Evolutionary conservation across 768 basidiomycete species (phyloP).

Genomic region (Tricholoma bakamatsutake): DNA sequence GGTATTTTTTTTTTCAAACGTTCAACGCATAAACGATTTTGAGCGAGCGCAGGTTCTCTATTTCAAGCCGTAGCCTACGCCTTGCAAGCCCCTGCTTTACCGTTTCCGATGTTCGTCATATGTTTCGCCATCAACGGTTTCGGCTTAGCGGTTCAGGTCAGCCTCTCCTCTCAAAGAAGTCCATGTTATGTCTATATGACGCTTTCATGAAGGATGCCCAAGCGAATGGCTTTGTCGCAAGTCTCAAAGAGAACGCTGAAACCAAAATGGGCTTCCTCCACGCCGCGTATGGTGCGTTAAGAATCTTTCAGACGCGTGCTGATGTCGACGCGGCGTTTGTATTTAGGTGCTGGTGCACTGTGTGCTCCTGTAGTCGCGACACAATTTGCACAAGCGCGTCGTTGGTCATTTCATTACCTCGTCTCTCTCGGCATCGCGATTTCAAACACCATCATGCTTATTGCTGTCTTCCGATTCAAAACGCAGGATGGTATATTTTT

Average conservation of each 20-base stretch:
- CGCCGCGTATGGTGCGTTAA: conserved; percentile 49
- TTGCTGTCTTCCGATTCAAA: conserved; percentile 60
- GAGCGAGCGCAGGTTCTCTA: conserved; percentile 28
- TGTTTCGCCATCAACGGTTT: conserved; percentile 25
- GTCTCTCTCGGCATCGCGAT: conserved; percentile 62
- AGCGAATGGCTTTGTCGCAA: conserved; percentile 65
- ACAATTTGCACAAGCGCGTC: conserved; percentile 59
- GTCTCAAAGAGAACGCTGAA: conserved; percentile 47
- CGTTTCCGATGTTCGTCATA: conserved; percentile 48
- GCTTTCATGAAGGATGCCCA: conserved; percentile 52
- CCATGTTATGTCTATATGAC: not conserved
- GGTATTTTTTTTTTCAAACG: conserved; percentile 5
- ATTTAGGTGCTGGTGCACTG: conserved; percentile 58
- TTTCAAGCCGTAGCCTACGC: conserved; percentile 41
- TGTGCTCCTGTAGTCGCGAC: conserved; percentile 73
- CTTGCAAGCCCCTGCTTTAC: conserved; percentile 40
- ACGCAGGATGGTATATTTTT: conserved; percentile 54
- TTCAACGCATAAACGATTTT: not conserved
- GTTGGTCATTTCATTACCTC: conserved; percentile 80
- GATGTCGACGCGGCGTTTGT: not conserved
- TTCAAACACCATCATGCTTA: conserved; percentile 45
- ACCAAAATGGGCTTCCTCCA: conserved; percentile 67
- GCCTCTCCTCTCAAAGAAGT: not conserved
- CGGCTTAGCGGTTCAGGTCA: conserved; percentile 30
- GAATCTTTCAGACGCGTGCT: too few relatives aligned